A percentile compares a stretch with the other conserved stretches of the same genome.
These are phyloP conservation scores for Rasamsonia emersonii DNA, from an alignment of 2,329 filamentous ascomycete species.

Conservation along the genomic window DNA sequence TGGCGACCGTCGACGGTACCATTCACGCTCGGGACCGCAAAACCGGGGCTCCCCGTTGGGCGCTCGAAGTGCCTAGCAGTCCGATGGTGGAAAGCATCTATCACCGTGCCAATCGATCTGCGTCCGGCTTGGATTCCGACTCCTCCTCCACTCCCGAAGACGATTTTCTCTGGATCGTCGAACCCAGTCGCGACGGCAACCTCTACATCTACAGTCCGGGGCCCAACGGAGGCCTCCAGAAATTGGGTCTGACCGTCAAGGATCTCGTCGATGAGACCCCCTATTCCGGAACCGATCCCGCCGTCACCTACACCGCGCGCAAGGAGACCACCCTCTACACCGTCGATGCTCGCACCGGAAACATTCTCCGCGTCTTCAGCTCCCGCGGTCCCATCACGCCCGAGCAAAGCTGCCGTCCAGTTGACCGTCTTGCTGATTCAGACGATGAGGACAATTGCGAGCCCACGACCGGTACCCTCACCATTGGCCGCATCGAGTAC, in stretches of 20 bases:
- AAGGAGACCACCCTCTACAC: constrained; percentile 88
- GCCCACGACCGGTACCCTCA: constrained; percentile 64
- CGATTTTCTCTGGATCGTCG: constrained; percentile 90
- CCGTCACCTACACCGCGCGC: constrained; percentile 80
- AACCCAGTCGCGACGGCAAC: constrained; percentile 77
- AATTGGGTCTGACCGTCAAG: constrained; percentile 51
- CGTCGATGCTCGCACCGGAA: constrained; percentile 76
- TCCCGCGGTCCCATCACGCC: constrained; percentile 61
- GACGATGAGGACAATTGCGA: constrained; percentile 64
- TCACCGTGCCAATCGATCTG: constrained; percentile 60
- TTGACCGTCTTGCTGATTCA: constrained; percentile 50
- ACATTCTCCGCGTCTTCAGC: constrained; percentile 75
- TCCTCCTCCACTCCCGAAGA: constrained; percentile 51
- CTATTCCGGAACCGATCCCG: constrained; percentile 64
- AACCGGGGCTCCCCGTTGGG: constrained; percentile 78
- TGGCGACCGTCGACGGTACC: constrained; percentile 99
- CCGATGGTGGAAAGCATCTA: constrained; percentile 89
- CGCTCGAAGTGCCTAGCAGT: constrained; percentile 64
- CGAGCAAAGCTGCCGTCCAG: constrained; percentile 65
- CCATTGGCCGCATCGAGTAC: constrained; percentile 81
- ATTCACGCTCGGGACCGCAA: constrained; percentile 85
- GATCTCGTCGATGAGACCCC: constrained; percentile 77
- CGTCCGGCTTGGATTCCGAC: constrained; percentile 33
- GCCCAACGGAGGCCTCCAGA: constrained; percentile 37
- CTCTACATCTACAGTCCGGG: constrained; percentile 79